A percentile compares a stretch with the other conserved stretches of the same genome.
phyloP scores from a whole-genome alignment of 352 stramenopile species.

The Ochromonadaceae sp. region DNA sequence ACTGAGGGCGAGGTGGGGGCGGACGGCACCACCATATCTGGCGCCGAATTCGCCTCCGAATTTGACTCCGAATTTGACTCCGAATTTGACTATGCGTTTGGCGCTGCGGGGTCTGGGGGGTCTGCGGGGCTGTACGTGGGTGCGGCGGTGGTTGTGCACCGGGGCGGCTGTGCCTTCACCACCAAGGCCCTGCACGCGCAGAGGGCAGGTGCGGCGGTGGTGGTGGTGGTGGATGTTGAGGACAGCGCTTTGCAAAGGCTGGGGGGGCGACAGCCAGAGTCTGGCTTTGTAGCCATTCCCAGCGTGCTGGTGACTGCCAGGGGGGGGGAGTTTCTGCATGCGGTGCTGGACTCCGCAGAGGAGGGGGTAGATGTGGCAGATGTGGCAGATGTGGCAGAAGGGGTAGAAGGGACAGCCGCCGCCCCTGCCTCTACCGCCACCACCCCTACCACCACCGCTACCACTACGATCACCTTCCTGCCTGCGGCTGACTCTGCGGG shows the following conservation, averaged over 20 bases:
- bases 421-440: too few species aligned
- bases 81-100: too few species aligned
- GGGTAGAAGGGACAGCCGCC: not conserved
- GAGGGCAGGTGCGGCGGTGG: not conserved
- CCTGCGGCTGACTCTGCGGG: not conserved
- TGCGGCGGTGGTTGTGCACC: not conserved
- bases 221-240: conserved; percentile 1
- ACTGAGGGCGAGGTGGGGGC: not conserved
- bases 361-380: not conserved
- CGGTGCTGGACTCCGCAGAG: not conserved
- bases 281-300: not conserved
- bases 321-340: not conserved
- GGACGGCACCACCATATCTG: too few species aligned
- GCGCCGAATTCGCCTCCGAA: too few species aligned
- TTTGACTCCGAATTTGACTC: too few species aligned
- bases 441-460: too few species aligned
- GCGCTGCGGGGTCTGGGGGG: not conserved
- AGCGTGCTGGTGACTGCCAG: not conserved
- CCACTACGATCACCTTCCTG: not conserved
- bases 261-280: not conserved
- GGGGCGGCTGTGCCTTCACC: conserved; percentile 2
- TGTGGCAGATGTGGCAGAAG: not conserved
- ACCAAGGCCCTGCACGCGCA: conserved; percentile 4
- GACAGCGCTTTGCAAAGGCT: not conserved
- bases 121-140: not conserved